Evolutionary conservation across 2,329 filamentous ascomycete species (phyloP), one percentile per base, ranked within the genome.

Genomic region (Penicillium sp.): DNA sequence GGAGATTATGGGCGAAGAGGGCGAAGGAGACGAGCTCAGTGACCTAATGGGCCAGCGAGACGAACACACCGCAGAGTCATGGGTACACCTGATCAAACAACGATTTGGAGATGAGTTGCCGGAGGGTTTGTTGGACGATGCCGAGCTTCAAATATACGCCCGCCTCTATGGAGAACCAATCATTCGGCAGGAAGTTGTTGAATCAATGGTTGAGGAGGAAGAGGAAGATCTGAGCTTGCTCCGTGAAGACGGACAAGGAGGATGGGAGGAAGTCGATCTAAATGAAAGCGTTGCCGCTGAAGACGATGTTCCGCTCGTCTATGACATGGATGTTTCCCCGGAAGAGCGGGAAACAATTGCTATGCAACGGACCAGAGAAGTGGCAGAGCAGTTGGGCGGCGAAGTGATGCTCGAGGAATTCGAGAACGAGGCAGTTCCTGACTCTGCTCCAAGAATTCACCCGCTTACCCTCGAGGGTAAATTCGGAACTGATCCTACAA

Each of bases 81-180:
- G 69, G 55, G 90, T 90, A 32, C 84, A 89, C 54, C 80, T 85
- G 63, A 88, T 90, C 35, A 85, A 88, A 65, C 87, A 90, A 61
- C 81, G 84, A 9, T 95, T 91, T 71, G 88, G 91, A 59, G 87
- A 94, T 66, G 86, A 82, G 0, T 74, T 97, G 24, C 92, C 92
- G 0, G 83, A 85, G 32, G 86, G 82, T 34, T 85, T 90, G 64
- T 73, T 97, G 50, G 85, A 80, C 34, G 79, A 81, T 1, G 83
- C 88, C 51, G 92, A 96, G 71, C 86, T 88, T 66, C 78, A 77
- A 46, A 76, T 96, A 1, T 96, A 96, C 72, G 85, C 89, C 68
- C 82, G 91, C 61, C 76, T 96, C 16, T 97, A 94, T 71, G 93
- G 92, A 1, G 80, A 86, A 34, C 90, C 92, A 2, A 70, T 89